Percentiles rank a stretch among this genome's conserved stretches.
phyloP scores from a whole-genome alignment of 1,284 basidiomycete species.

The Kwoniella shivajii region DNA sequence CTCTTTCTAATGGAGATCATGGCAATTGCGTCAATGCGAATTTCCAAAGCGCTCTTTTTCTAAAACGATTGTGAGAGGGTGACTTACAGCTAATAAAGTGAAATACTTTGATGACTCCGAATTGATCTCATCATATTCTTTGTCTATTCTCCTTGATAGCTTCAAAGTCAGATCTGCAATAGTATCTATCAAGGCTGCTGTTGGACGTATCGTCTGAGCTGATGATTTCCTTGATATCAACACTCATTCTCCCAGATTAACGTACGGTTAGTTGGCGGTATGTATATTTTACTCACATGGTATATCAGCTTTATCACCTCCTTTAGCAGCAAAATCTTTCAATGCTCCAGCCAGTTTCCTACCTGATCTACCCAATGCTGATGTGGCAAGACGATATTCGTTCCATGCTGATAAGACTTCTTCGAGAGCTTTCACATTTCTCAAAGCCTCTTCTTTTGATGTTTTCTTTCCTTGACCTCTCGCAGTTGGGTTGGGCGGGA shows the following conservation, averaged over 20 bases:
- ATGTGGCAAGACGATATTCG: constrained; percentile 26
- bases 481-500: background rate
- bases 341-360: constrained; percentile 26
- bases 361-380: constrained; percentile 18
- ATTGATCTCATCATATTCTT: constrained; percentile 32
- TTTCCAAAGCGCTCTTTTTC: no score
- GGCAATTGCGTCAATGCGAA: no score
- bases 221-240: background rate
- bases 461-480: constrained; percentile 1
- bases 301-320: constrained; percentile 28
- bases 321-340: constrained; percentile 23
- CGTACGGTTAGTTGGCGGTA: background rate
- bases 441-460: constrained; percentile 26
- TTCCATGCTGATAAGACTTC: constrained; percentile 31
- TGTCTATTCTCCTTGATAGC: constrained; percentile 29
- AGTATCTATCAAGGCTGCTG: constrained; percentile 21
- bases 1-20: constrained; percentile 21
- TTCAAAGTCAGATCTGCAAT: constrained; percentile 21
- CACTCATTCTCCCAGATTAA: background rate
- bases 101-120: constrained; percentile 33
- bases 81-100: constrained; percentile 30
- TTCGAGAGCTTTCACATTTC: constrained; percentile 29
- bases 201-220: constrained; percentile 35
- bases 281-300: constrained; percentile 17
- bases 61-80: no score